These are phyloP conservation scores for Suhomyces maxii DNA, from an alignment of 1,139 yeast species.

Conservation along the genomic window DNA sequence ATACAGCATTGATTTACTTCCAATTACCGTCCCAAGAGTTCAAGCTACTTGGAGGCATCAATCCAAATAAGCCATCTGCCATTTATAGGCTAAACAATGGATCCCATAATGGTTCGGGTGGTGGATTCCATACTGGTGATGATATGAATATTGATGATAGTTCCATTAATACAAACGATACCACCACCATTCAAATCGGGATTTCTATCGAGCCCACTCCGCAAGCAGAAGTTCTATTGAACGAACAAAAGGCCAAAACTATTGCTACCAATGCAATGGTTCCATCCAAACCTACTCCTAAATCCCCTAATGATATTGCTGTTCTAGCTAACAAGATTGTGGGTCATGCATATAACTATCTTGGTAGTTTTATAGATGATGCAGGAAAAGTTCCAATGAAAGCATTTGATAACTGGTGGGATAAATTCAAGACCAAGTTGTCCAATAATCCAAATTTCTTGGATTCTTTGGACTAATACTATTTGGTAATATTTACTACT, in stretches of 20 bases:
- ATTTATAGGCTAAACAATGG: slow-evolving; percentile 73
- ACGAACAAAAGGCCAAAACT: slow-evolving; percentile 32
- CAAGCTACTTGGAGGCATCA: slow-evolving; percentile 74
- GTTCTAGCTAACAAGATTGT: slow-evolving; percentile 83
- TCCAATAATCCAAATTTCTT: slow-evolving; percentile 80
- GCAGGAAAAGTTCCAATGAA: slow-evolving; percentile 83
- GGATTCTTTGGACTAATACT: slow-evolving; percentile 31
- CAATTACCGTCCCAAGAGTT: slow-evolving; percentile 77
- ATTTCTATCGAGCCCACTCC: slow-evolving; percentile 80
- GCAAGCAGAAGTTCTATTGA: slow-evolving; percentile 55
- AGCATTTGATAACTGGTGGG: slow-evolving; percentile 96
- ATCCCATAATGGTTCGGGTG: slow-evolving; percentile 23
- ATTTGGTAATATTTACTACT: no score
- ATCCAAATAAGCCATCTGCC: slow-evolving; percentile 81
- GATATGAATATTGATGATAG: slow-evolving; percentile 20
- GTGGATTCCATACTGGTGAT: slow-evolving; percentile 38
- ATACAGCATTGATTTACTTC: slow-evolving; percentile 83
- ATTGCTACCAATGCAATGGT: slow-evolving; percentile 8
- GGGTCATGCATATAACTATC: slow-evolving; percentile 84
- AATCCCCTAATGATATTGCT: slow-evolving; percentile 34
- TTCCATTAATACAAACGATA: slow-evolving; percentile 18
- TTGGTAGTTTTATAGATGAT: slow-evolving; percentile 79
- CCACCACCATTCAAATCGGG: slow-evolving; percentile 62
- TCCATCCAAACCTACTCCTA: slow-evolving; percentile 11
- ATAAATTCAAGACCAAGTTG: slow-evolving; percentile 73